phyloP scores from a whole-genome alignment of 495 filamentous ascomycete species.

The Durotheca rogersii region DNA sequence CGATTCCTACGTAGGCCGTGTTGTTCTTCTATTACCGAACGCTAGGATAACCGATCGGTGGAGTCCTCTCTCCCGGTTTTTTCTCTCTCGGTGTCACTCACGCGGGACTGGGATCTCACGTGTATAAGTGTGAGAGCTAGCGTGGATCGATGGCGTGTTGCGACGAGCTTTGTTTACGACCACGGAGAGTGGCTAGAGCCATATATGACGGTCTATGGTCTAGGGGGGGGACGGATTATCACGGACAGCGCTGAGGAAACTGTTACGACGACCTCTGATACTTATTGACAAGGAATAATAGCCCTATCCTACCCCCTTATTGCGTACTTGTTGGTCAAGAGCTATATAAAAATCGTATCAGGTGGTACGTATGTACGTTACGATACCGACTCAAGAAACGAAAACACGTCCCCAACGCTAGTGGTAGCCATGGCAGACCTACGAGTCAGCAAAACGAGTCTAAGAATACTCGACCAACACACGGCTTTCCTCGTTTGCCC shows the following conservation, averaged over 20 bases:
- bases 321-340: conserved; percentile 4
- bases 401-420: conserved; percentile 12
- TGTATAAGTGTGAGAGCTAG: conserved; percentile 28
- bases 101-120: conserved; percentile 29
- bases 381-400: conserved; percentile 14
- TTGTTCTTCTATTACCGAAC: conserved; percentile 27
- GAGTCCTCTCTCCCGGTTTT: conserved; percentile 19
- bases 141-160: conserved; percentile 23
- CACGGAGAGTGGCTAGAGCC: too few relatives aligned
- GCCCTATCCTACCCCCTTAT: too few relatives aligned
- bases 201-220: too few relatives aligned
- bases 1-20: conserved; percentile 18
- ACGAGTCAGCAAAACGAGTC: conserved; percentile 24
- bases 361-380: conserved; percentile 1
- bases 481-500: conserved; percentile 16
- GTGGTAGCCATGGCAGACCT: too few relatives aligned
- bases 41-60: conserved; percentile 28
- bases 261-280: not conserved
- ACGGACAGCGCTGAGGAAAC: not conserved
- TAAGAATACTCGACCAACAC: conserved; percentile 14
- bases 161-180: conserved; percentile 13
- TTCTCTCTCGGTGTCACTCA: conserved; percentile 14
- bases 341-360: not conserved
- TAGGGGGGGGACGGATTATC: conserved; percentile 10
- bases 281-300: not conserved